These are phyloP conservation scores for Pelargonium nanum DNA, from an alignment of 345 rosid species.

Conservation along the genomic window DNA sequence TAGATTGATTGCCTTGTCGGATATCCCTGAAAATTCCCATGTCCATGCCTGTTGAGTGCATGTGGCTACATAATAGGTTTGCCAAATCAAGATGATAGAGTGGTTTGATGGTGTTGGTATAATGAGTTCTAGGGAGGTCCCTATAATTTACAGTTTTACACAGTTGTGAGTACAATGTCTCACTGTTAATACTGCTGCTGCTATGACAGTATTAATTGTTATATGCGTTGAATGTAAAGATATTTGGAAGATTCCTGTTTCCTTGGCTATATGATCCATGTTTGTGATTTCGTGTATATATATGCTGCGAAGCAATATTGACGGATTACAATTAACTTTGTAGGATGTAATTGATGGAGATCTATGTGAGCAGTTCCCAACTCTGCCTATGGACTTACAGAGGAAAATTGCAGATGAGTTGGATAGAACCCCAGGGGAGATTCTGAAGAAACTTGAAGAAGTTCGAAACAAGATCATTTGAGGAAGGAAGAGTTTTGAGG, in stretches of 20 bases:
- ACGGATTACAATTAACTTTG: slow-evolving; percentile 11
- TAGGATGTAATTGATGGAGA: slow-evolving; percentile 99
- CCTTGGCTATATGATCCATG: background rate
- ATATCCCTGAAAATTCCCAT: too few species aligned
- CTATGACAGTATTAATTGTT: too few species aligned
- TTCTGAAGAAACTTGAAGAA: slow-evolving; percentile 95
- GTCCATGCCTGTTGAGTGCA: background rate
- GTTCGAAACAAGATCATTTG: slow-evolving; percentile 68
- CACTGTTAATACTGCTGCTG: too few species aligned
- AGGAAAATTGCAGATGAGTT: slow-evolving; percentile 87
- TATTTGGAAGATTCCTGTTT: too few species aligned
- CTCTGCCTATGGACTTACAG: slow-evolving; percentile 74
- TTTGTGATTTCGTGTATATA: background rate
- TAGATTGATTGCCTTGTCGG: too few species aligned
- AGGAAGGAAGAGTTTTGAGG: slow-evolving; percentile 11
- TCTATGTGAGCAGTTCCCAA: slow-evolving; percentile 93
- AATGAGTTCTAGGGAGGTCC: background rate
- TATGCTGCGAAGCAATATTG: slow-evolving; percentile 5
- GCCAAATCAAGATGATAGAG: background rate
- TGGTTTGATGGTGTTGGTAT: background rate
- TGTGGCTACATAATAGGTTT: background rate
- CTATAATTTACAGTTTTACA: background rate
- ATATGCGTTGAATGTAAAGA: background rate
- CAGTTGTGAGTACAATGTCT: background rate
- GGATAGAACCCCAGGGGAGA: slow-evolving; percentile 95